phyloP scores from a whole-genome alignment of 2,329 filamentous ascomycete genomes.

The Nemania serpens region DNA sequence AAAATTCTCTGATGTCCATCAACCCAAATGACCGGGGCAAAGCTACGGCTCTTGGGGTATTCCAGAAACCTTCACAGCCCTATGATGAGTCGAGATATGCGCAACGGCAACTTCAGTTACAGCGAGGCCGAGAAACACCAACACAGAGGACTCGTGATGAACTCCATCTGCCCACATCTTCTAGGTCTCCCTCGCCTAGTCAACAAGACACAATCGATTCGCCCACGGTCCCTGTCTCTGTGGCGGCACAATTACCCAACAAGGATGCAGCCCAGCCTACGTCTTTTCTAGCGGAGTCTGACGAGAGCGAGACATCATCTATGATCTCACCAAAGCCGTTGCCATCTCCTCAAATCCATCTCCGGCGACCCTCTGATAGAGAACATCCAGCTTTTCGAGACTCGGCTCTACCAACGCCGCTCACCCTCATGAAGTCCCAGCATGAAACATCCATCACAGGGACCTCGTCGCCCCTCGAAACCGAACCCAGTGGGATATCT shows the following conservation, averaged over 20 bases:
- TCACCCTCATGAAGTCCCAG: constrained; percentile 43
- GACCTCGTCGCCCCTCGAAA: constrained; percentile 26
- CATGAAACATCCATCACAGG: constrained; percentile 40
- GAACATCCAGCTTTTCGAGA: constrained; percentile 61
- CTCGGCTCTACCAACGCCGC: constrained; percentile 50
- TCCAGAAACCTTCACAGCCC: constrained; percentile 70
- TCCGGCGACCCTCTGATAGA: constrained; percentile 56
- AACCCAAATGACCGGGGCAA: constrained; percentile 71
- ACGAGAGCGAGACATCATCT: constrained; percentile 46
- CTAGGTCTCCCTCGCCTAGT: constrained; percentile 53
- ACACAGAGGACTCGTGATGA: constrained; percentile 52
- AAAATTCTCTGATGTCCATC: constrained; percentile 67
- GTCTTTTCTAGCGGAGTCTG: constrained; percentile 52
- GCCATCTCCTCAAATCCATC: constrained; percentile 44
- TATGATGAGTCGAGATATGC: constrained; percentile 88
- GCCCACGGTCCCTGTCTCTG: constrained; percentile 34
- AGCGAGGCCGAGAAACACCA: constrained; percentile 72
- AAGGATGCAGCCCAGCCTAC: constrained; percentile 43
- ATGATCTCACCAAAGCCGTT: constrained; percentile 30
- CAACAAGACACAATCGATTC: constrained; percentile 44
- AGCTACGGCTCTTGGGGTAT: constrained; percentile 43
- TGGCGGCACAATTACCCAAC: constrained; percentile 39
- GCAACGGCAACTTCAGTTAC: constrained; percentile 80
- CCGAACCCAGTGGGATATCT: constrained; percentile 34
- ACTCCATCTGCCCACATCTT: constrained; percentile 49